Evolutionary conservation across 441 rosid species (phyloP).

Genomic region (Flueggea neowawraea): DNA sequence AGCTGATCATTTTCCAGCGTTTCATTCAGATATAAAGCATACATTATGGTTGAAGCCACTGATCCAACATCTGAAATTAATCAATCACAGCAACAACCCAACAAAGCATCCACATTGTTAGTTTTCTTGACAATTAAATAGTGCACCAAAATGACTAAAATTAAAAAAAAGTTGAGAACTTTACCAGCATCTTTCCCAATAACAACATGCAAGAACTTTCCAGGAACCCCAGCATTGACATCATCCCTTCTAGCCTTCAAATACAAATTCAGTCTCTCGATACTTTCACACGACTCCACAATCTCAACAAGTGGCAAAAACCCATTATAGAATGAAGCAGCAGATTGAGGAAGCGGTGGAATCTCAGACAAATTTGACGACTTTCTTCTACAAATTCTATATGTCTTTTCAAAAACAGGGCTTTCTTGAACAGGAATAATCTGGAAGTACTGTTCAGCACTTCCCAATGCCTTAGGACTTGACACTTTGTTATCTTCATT

Average conservation of each 20-base stretch:
- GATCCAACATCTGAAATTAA: slow-evolving; percentile 44
- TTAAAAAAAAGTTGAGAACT: no score
- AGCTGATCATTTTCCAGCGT: slow-evolving; percentile 32
- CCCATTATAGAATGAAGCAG: slow-evolving; percentile 55
- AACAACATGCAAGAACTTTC: slow-evolving; percentile 56
- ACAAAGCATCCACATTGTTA: no score
- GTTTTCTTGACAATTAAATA: no score
- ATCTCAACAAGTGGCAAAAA: slow-evolving; percentile 38
- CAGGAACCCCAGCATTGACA: slow-evolving; percentile 52
- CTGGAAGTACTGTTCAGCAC: slow-evolving; percentile 14
- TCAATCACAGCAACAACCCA: no score
- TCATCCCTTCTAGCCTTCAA: slow-evolving; percentile 47
- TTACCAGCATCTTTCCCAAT: slow-evolving; percentile 33
- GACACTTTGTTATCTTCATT: slow-evolving; percentile 9
- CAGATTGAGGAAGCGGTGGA: slow-evolving; percentile 58
- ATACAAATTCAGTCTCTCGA: slow-evolving; percentile 33
- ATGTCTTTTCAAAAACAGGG: slow-evolving; percentile 32
- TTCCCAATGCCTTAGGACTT: slow-evolving; percentile 1
- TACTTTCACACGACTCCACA: slow-evolving; percentile 48
- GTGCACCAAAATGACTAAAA: no score
- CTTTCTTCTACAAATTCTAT: slow-evolving; percentile 20
- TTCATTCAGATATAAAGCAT: slow-evolving; percentile 54
- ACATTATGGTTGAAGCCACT: slow-evolving; percentile 43
- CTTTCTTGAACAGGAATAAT: slow-evolving; percentile 4
- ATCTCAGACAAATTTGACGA: slow-evolving; percentile 26